Conservation (phyloP, 2,329 filamentous ascomycete species). For the Pezicula carpinea region DNA sequence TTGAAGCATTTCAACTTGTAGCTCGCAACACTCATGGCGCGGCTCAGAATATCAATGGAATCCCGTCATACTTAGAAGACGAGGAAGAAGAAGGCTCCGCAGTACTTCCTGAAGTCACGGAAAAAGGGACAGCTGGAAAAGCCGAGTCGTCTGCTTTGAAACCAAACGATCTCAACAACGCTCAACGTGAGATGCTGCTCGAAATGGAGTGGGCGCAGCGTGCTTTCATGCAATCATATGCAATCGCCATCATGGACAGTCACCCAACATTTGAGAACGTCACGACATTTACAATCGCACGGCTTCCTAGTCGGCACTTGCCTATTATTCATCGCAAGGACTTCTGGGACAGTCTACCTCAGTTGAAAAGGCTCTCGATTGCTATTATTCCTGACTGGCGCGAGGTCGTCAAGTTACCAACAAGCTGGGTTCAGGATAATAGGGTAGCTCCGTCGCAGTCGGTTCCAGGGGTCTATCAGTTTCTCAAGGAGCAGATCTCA, state of each 20-base stretch:
- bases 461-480: slow-evolving; percentile 43
- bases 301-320: slow-evolving; percentile 58
- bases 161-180: slow-evolving; percentile 50
- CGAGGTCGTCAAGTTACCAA: slow-evolving; percentile 46
- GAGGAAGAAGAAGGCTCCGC: not conserved
- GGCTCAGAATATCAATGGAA: too few species aligned
- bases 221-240: slow-evolving; percentile 64
- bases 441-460: slow-evolving; percentile 47
- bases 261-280: slow-evolving; percentile 46
- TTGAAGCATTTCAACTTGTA: too few species aligned
- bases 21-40: too few species aligned
- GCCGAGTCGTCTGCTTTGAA: slow-evolving; percentile 25
- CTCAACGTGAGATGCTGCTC: slow-evolving; percentile 65
- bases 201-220: slow-evolving; percentile 66
- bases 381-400: slow-evolving; percentile 65
- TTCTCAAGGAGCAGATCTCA: slow-evolving; percentile 48
- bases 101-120: not conserved
- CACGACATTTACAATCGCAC: slow-evolving; percentile 57
- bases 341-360: slow-evolving; percentile 57
- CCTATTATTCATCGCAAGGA: slow-evolving; percentile 48
- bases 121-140: slow-evolving; percentile 6
- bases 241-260: slow-evolving; percentile 61
- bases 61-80: slow-evolving; percentile 6
- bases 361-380: slow-evolving; percentile 49
- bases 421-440: slow-evolving; percentile 44